Base-by-base conservation (phyloP, 1,139 yeast species). In the Entelexis sorbosivorans region DNA sequence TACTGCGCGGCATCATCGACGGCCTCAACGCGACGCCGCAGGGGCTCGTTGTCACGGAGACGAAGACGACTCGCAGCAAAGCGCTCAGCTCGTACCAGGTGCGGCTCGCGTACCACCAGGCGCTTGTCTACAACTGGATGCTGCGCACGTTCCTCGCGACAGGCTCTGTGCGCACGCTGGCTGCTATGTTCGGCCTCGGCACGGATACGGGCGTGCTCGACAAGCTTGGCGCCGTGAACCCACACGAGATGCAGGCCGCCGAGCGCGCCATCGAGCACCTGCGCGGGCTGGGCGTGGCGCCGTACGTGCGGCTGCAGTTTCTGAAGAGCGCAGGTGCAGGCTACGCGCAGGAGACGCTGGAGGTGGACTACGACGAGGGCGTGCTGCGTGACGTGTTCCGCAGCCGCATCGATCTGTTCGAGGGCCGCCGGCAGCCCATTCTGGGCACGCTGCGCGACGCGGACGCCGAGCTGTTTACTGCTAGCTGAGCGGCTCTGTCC, bases 1-100 rank as follows among this genome's bases (percentile, higher is more conserved):
- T 58, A 3, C 57, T 66, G 14, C 61, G 65, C 1, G 71, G 71
- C 3, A 59, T 63, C 31, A 62, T 66, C 35, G 70, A 67, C 39
- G 52, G 56, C n/a, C 17, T 63, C 19, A 53, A 56, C 5, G 34
- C 54, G 11, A 28, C 35, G 8, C 32, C 26, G 7, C 52, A 51
- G 11, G 54, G 54, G 19, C 38, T 61, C 32, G 49, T 55, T n/a
- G 55, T 67, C 13, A 55, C 57, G 9, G 70, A 67, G 44, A 66
- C 69, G 22, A 67, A 67, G 49, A 62, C 69, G 13, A 54, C 69
- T 6, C 28, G 36, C 20, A 22, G 48, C 2, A 29, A 39, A 17
- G 46, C 48, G 1, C 55, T 66, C 2, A 40, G 51, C 9, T 47
- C 46, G 7, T 54, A 59, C n/a, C 64, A 63, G 45, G 57, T 58